A percentile compares a stretch with the other conserved stretches of the same genome.
Conservation (phyloP, 352 stramenopile genomes). For the Phytophthora vignae region DNA sequence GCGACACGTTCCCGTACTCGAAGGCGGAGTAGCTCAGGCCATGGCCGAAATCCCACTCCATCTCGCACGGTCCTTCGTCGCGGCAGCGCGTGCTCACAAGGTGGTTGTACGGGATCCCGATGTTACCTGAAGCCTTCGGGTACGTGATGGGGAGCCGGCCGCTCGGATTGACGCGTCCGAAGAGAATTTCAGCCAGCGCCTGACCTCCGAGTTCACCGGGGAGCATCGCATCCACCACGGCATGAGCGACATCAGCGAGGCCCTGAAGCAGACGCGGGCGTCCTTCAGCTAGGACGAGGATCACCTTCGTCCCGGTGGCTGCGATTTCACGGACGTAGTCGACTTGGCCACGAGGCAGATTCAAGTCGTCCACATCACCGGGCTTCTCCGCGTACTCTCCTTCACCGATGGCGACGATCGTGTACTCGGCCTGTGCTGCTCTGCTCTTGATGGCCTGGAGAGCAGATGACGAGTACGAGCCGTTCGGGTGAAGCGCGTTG, state of each 20-base stretch:
- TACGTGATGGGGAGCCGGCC: constrained; percentile 88
- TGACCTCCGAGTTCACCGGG: constrained; percentile 84
- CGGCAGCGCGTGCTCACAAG: constrained; percentile 55
- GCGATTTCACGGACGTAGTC: constrained; percentile 82
- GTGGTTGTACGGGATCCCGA: constrained; percentile 81
- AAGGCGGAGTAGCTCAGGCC: constrained; percentile 79
- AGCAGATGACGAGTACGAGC: constrained; percentile 54
- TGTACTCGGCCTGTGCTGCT: constrained; percentile 44
- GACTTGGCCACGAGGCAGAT: constrained; percentile 74
- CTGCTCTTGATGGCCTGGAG: constrained; percentile 47
- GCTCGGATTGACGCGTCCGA: constrained; percentile 82
- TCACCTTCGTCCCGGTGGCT: constrained; percentile 77
- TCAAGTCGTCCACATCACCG: constrained; percentile 87
- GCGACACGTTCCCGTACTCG: constrained; percentile 49
- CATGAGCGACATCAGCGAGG: constrained; percentile 63
- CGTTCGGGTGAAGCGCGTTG: constrained; percentile 66
- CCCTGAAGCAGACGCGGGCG: constrained; percentile 78
- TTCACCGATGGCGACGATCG: constrained; percentile 85
- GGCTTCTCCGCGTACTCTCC: constrained; percentile 86
- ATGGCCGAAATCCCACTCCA: constrained; percentile 74
- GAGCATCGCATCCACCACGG: constrained; percentile 83
- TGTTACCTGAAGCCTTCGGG: constrained; percentile 63
- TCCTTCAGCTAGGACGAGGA: constrained; percentile 83
- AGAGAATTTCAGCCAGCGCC: constrained; percentile 88
- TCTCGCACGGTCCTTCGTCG: constrained; percentile 46